These are phyloP conservation scores for Aureococcus anophagefferens DNA, from an alignment of 108 stramenopile species.

Conservation along the genomic window DNA sequence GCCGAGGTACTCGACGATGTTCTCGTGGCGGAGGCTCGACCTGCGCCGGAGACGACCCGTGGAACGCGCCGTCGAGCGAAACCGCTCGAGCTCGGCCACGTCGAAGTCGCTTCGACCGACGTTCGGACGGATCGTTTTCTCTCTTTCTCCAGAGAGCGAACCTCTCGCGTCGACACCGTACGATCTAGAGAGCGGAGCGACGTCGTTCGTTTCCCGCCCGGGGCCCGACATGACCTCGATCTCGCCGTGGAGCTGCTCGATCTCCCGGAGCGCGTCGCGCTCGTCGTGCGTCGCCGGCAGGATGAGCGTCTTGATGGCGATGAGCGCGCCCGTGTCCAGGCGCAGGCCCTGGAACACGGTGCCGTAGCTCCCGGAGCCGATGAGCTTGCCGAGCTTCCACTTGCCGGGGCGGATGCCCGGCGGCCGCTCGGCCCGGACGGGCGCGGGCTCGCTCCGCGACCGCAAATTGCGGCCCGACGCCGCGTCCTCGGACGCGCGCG, in stretches of 20 bases:
- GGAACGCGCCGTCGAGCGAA: not conserved
- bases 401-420: too few relatives aligned
- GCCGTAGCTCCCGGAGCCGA: constrained; percentile 33
- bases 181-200: too few relatives aligned
- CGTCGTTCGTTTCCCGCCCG: too few relatives aligned
- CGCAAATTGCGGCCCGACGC: too few relatives aligned
- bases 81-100: too few relatives aligned
- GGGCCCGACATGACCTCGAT: constrained; percentile 44
- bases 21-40: constrained; percentile 50
- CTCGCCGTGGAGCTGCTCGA: constrained; percentile 24
- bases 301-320: constrained; percentile 34
- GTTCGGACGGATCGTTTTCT: too few relatives aligned
- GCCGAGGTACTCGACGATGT: constrained; percentile 40
- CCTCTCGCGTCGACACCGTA: too few relatives aligned
- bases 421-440: too few relatives aligned
- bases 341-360: constrained; percentile 39
- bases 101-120: too few relatives aligned
- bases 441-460: too few relatives aligned
- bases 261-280: not conserved
- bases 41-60: constrained; percentile 59
- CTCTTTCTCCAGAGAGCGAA: too few relatives aligned
- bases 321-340: constrained; percentile 34
- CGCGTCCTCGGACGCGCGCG: too few relatives aligned
- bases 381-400: constrained; percentile 31
- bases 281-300: not conserved